A percentile compares a stretch with the other conserved stretches of the same genome.
Evolutionary conservation across 208 protist genomes (phyloP).

Genomic region (Angomonas deanei): DNA sequence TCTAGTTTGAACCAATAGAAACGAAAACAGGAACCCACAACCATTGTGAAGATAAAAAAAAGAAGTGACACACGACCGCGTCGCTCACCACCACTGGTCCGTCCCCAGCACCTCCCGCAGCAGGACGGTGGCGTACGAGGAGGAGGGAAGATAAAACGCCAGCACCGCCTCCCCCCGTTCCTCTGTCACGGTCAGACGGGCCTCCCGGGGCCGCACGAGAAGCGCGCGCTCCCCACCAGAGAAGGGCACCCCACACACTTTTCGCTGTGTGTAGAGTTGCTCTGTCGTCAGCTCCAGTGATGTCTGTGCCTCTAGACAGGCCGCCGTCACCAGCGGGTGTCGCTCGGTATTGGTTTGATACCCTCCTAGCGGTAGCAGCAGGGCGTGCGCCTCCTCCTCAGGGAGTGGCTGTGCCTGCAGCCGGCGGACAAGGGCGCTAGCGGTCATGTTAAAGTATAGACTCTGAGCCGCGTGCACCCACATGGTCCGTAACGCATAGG

Average conservation of each 20-base stretch:
- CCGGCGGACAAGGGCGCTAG: conserved; percentile 25
- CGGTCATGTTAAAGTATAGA: conserved; percentile 67
- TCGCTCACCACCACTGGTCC: conserved; percentile 58
- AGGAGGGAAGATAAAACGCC: conserved; percentile 64
- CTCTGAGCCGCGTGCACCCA: conserved; percentile 82
- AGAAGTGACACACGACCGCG: neutral
- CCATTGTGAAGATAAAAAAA: neutral
- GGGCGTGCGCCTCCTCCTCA: neutral
- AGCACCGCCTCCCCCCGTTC: conserved; percentile 12
- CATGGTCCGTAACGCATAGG: conserved; percentile 52
- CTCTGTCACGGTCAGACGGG: neutral
- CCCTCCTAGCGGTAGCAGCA: neutral
- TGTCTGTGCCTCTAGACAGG: conserved; percentile 15
- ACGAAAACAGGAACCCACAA: too few relatives aligned
- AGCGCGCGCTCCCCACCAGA: conserved; percentile 40
- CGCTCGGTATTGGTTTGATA: neutral
- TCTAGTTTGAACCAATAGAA: neutral
- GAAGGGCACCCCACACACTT: conserved; percentile 65
- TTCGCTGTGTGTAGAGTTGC: conserved; percentile 32
- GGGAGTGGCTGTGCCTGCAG: neutral
- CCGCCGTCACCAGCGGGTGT: conserved; percentile 10
- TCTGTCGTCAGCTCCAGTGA: conserved; percentile 18
- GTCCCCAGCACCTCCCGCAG: conserved; percentile 64
- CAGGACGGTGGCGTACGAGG: conserved; percentile 78
- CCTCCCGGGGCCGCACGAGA: conserved; percentile 27